A percentile compares a stretch with the other conserved stretches of the same genome.
Conservation (phyloP, 108 stramenopile species). For the Conticribra weissflogii region DNA sequence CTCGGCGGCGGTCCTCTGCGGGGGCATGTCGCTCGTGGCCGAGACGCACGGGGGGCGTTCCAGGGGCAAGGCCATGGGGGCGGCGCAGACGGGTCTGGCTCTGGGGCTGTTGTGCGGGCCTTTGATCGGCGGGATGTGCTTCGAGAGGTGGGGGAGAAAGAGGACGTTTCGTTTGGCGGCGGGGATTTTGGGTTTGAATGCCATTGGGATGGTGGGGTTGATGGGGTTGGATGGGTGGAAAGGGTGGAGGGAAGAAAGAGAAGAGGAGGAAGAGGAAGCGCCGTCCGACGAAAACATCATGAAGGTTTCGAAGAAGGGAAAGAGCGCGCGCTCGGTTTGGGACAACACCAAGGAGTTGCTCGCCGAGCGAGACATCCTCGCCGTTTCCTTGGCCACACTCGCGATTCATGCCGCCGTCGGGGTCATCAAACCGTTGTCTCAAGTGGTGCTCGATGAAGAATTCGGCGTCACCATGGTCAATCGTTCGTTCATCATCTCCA, state of each 20-base stretch:
- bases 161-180: constrained; percentile 39
- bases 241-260: too few relatives aligned
- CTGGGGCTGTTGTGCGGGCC: constrained; percentile 29
- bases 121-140: constrained; percentile 32
- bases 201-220: constrained; percentile 15
- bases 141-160: constrained; percentile 28
- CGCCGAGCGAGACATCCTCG: constrained; percentile 32
- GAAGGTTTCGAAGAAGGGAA: too few relatives aligned
- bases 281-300: too few relatives aligned
- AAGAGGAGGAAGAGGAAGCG: too few relatives aligned
- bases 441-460: constrained; percentile 40
- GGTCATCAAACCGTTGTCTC: constrained; percentile 39
- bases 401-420: constrained; percentile 37
- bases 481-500: constrained; percentile 41
- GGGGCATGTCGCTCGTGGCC: constrained; percentile 34
- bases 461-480: constrained; percentile 38
- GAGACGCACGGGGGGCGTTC: constrained; percentile 23
- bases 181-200: constrained; percentile 32
- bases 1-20: constrained; percentile 38
- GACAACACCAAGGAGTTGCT: constrained; percentile 19
- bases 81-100: constrained; percentile 34
- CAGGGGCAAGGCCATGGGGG: constrained; percentile 28
- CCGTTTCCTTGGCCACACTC: constrained; percentile 25
- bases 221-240: constrained; percentile 31
- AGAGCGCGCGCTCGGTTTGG: not conserved